A percentile compares a stretch with the other conserved stretches of the same genome.
phyloP scores from a whole-genome alignment of 257 asterid genomes.

The Linderniella brevidens region DNA sequence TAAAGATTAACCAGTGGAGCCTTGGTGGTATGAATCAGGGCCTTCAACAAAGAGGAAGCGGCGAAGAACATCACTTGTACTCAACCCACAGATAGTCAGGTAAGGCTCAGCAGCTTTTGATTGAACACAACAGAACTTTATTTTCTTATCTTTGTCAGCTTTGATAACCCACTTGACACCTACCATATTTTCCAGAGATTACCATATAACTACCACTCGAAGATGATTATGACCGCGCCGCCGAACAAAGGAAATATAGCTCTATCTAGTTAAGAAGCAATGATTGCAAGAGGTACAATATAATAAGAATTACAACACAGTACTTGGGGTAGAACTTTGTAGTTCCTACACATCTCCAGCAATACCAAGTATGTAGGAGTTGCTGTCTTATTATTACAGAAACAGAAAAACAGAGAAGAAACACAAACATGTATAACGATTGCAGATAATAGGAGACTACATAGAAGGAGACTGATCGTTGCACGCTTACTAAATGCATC shows the following conservation, averaged over 20 bases:
- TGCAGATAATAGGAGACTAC: too few relatives aligned
- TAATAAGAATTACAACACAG: too few relatives aligned
- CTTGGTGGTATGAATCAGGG: slow-evolving; percentile 71
- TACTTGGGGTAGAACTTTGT: too few relatives aligned
- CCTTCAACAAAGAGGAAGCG: slow-evolving; percentile 77
- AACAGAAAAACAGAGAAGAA: too few relatives aligned
- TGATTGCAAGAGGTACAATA: too few relatives aligned
- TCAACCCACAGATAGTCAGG: slow-evolving; percentile 47
- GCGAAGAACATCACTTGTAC: slow-evolving; percentile 53
- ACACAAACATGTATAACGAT: too few relatives aligned
- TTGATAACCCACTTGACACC: slow-evolving; percentile 78
- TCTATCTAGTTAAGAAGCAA: neutral
- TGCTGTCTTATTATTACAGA: too few relatives aligned
- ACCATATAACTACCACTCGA: neutral
- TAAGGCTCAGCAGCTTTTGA: slow-evolving; percentile 90
- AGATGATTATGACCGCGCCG: neutral
- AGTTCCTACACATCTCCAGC: too few relatives aligned
- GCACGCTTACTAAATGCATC: too few relatives aligned
- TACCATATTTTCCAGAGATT: slow-evolving; percentile 12
- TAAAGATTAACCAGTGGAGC: slow-evolving; percentile 52
- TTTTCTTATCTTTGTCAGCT: slow-evolving; percentile 57
- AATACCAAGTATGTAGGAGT: too few relatives aligned
- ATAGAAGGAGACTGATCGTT: too few relatives aligned
- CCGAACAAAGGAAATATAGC: neutral
- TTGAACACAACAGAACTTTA: slow-evolving; percentile 83